Percentiles rank a stretch among this genome's conserved stretches.
Evolutionary conservation across 768 basidiomycete genomes (phyloP).

Genomic region (Serpula lacrymans): DNA sequence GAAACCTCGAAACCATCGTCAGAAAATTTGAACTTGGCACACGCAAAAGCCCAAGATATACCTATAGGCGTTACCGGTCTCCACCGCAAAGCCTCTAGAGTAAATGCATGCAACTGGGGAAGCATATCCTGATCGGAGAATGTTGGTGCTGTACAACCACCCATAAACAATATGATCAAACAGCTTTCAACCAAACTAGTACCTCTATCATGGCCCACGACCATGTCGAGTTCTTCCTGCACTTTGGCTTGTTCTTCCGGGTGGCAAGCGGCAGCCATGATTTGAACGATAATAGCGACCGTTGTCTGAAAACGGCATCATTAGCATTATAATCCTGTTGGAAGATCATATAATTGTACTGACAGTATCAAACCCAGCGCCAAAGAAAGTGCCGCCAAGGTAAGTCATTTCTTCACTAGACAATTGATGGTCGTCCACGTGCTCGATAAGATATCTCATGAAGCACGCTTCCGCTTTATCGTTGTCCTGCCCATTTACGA

Average conservation of each 20-base stretch:
- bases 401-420: slow-evolving; percentile 52
- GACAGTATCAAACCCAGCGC: slow-evolving; percentile 54
- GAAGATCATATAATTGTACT: background rate
- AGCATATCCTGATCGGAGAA: slow-evolving; percentile 30
- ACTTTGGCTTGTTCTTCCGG: slow-evolving; percentile 47
- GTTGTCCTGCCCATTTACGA: slow-evolving; percentile 5
- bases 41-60: background rate
- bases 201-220: slow-evolving; percentile 41
- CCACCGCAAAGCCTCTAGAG: slow-evolving; percentile 35
- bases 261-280: slow-evolving; percentile 54
- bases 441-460: slow-evolving; percentile 49
- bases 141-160: slow-evolving; percentile 27
- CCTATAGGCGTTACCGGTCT: slow-evolving; percentile 27
- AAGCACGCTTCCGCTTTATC: slow-evolving; percentile 30
- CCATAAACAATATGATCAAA: background rate
- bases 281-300: slow-evolving; percentile 44
- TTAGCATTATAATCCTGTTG: background rate
- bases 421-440: slow-evolving; percentile 43
- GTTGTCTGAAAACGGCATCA: slow-evolving; percentile 33
- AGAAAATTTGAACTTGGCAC: background rate
- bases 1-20: slow-evolving; percentile 37
- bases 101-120: slow-evolving; percentile 33
- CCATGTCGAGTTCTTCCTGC: slow-evolving; percentile 50
- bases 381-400: slow-evolving; percentile 58
- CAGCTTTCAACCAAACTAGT: background rate